phyloP scores from a whole-genome alignment of 768 basidiomycete genomes.

The Imleria badia region DNA sequence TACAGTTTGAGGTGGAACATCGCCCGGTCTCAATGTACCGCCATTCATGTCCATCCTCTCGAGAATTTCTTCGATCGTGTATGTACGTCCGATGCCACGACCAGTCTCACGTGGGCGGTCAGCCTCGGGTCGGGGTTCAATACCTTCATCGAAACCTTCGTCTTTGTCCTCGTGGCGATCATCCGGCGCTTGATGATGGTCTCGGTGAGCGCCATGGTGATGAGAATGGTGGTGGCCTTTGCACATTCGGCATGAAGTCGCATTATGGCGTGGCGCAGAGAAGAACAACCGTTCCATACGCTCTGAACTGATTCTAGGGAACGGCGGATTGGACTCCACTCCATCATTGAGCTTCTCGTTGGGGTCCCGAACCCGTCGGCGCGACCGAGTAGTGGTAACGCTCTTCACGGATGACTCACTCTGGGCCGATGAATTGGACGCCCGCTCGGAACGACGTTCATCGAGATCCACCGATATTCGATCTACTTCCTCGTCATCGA shows the following conservation, averaged over 20 bases:
- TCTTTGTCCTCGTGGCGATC: conserved; percentile 10
- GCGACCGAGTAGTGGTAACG: background rate
- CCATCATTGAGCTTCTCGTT: conserved; percentile 25
- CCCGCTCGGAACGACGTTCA: conserved; percentile 58
- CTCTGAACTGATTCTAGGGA: conserved; percentile 81
- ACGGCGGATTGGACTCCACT: conserved; percentile 44
- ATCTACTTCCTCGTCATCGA: conserved; percentile 58
- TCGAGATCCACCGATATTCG: conserved; percentile 67
- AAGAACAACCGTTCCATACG: conserved; percentile 81
- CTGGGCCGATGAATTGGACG: conserved; percentile 28
- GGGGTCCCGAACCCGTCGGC: background rate
- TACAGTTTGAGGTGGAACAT: conserved; percentile 83
- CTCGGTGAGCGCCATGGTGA: conserved; percentile 47
- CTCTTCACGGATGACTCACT: conserved; percentile 10
- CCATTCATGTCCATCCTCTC: conserved; percentile 27
- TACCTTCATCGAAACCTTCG: conserved; percentile 15
- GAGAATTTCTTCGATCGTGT: conserved; percentile 26
- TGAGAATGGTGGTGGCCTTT: conserved; percentile 45
- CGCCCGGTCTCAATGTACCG: conserved; percentile 26
- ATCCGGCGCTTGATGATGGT: background rate
- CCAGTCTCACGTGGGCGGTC: conserved; percentile 2
- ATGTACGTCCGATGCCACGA: conserved; percentile 4
- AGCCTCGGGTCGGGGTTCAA: background rate
- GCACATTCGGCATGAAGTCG: conserved; percentile 63
- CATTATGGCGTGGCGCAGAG: conserved; percentile 73